A percentile compares a stretch with the other conserved stretches of the same genome.
Conservation (phyloP, 768 basidiomycete species). For the Suillus hirtellus region DNA sequence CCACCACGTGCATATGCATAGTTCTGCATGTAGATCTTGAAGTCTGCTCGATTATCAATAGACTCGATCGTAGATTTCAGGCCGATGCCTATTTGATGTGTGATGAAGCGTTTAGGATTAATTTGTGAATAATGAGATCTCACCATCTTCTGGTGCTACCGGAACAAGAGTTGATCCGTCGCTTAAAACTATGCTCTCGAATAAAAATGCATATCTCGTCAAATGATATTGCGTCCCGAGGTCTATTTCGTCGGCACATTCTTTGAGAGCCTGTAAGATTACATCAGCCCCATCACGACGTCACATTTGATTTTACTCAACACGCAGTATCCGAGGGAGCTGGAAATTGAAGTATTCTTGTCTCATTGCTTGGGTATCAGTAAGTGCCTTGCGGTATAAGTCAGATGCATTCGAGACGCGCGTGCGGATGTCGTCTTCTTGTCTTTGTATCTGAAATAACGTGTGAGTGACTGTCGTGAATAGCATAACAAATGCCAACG, state of each 20-base stretch:
- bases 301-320: conserved; percentile 1
- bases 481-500: conserved; percentile 39
- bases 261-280: conserved; percentile 73
- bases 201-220: conserved; percentile 91
- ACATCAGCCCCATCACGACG: conserved; percentile 14
- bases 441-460: conserved; percentile 68
- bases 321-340: conserved; percentile 86
- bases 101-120: conserved; percentile 1
- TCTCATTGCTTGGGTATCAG: conserved; percentile 84
- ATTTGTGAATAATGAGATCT: conserved; percentile 16
- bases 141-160: conserved; percentile 70
- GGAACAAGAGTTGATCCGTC: conserved; percentile 85
- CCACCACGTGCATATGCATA: conserved; percentile 88
- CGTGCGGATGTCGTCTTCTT: conserved; percentile 91
- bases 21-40: conserved; percentile 97
- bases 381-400: conserved; percentile 85
- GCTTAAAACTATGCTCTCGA: conserved; percentile 85
- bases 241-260: conserved; percentile 95
- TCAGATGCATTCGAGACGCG: conserved; percentile 87
- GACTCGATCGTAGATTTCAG: conserved; percentile 85
- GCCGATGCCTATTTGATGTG: conserved; percentile 51
- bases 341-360: conserved; percentile 99
- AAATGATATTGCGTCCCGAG: conserved; percentile 98
- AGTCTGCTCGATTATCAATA: conserved; percentile 94
- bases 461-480: conserved; percentile 15